phyloP scores from a whole-genome alignment of 495 filamentous ascomycete genomes.

The Cryomyces minteri region DNA sequence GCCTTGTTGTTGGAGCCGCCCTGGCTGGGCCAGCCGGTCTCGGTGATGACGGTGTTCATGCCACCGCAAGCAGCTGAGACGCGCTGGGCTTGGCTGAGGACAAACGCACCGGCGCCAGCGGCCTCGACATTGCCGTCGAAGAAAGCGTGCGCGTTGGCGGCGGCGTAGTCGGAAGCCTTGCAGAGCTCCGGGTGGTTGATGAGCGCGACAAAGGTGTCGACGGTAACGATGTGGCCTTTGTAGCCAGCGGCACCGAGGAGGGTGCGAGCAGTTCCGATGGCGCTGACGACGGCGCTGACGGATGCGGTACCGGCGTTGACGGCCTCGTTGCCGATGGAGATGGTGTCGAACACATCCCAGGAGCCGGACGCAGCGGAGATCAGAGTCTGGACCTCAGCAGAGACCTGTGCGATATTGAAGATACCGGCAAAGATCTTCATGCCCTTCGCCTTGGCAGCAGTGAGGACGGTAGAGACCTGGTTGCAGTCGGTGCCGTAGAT shows the following conservation, averaged over 20 bases:
- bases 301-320: conserved; percentile 43
- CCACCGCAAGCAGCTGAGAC: conserved; percentile 34
- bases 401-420: conserved; percentile 41
- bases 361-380: conserved; percentile 32
- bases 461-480: conserved; percentile 40
- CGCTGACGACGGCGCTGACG: conserved; percentile 29
- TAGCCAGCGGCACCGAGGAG: conserved; percentile 55
- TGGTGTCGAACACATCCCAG: conserved; percentile 48
- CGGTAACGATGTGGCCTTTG: conserved; percentile 53
- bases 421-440: conserved; percentile 59
- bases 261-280: conserved; percentile 35
- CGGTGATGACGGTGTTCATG: conserved; percentile 45
- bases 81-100: conserved; percentile 28
- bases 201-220: conserved; percentile 53
- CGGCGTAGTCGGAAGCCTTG: conserved; percentile 53
- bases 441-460: conserved; percentile 35
- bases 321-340: conserved; percentile 67
- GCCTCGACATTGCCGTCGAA: conserved; percentile 47
- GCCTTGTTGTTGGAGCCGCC: conserved; percentile 46
- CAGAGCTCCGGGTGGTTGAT: conserved; percentile 51
- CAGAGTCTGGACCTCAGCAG: conserved; percentile 32
- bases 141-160: conserved; percentile 71
- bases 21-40: conserved; percentile 67
- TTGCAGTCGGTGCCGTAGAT: conserved; percentile 72
- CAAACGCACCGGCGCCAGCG: conserved; percentile 42